Percentiles rank a stretch among this genome's conserved stretches.
Conservation (phyloP, 2,329 filamentous ascomycete species). For the Aspergillus ochraceoroseus region DNA sequence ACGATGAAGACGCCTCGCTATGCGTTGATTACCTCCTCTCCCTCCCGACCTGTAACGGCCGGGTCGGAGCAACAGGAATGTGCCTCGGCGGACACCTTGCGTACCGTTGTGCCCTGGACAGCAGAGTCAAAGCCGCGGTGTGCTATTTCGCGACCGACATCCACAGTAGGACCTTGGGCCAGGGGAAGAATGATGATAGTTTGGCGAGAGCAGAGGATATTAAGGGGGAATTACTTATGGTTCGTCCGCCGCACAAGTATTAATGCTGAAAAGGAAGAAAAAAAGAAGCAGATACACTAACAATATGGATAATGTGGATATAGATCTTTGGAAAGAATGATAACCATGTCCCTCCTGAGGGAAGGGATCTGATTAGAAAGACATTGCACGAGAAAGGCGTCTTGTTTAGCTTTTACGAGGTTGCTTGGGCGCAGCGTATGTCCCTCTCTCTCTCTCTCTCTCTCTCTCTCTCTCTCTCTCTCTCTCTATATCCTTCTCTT, state of each 20-base stretch:
- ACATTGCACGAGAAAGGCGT: conserved; percentile 72
- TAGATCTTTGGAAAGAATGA: conserved; percentile 85
- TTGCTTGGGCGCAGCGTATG: conserved; percentile 81
- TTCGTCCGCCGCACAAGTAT: conserved; percentile 33
- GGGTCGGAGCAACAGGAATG: conserved; percentile 79
- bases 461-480: not conserved
- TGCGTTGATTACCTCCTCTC: conserved; percentile 66
- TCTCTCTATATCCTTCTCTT: not conserved
- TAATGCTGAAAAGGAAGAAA: too few species aligned
- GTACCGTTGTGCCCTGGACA: conserved; percentile 67
- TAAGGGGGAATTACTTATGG: conserved; percentile 72
- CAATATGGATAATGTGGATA: too few species aligned
- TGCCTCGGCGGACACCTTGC: conserved; percentile 88
- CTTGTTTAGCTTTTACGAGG: conserved; percentile 77
- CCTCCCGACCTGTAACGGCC: conserved; percentile 73
- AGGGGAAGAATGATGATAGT: conserved; percentile 59
- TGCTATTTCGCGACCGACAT: conserved; percentile 93
- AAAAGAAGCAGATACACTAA: too few species aligned
- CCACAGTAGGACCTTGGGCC: conserved; percentile 71
- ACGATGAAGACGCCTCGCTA: conserved; percentile 71
- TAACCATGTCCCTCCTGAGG: conserved; percentile 78
- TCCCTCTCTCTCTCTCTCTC: conserved; percentile 15
- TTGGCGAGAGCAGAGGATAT: conserved; percentile 60
- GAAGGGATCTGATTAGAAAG: conserved; percentile 75
- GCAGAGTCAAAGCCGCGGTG: conserved; percentile 68